Conservation (phyloP, 2,329 filamentous ascomycete genomes). For the Neurospora crassa region DNA sequence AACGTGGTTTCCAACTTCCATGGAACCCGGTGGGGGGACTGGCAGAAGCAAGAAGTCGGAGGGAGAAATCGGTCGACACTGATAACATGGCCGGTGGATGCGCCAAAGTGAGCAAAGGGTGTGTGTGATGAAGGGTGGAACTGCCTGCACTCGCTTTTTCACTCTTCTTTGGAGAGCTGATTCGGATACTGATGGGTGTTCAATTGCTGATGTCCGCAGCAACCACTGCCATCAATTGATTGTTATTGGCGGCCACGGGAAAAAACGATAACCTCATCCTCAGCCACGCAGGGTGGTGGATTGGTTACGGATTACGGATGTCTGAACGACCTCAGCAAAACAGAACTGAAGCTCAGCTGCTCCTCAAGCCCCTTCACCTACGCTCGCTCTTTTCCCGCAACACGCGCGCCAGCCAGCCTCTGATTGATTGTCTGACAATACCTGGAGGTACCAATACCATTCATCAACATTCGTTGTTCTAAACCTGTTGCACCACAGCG, state of each 20-base stretch:
- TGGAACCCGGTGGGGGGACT: not conserved
- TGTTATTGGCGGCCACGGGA: not conserved
- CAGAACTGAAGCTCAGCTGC: not conserved
- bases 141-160: not conserved
- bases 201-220: not conserved
- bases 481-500: not conserved
- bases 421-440: not conserved
- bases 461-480: not conserved
- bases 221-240: not conserved
- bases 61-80: not conserved
- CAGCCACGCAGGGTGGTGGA: not conserved
- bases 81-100: not conserved
- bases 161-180: not conserved
- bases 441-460: not conserved
- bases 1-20: not conserved
- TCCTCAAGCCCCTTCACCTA: not conserved
- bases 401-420: not conserved
- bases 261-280: not conserved
- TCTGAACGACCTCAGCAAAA: not conserved
- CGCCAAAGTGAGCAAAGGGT: not conserved
- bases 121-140: not conserved
- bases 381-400: not conserved
- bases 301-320: not conserved
- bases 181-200: not conserved
- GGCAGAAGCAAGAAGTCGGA: not conserved